Percentiles rank a stretch among this genome's conserved stretches.
These are phyloP conservation scores for rapeseed (Brassica napus) DNA, from an alignment of 345 rosid species.

Conservation along the genomic window DNA sequence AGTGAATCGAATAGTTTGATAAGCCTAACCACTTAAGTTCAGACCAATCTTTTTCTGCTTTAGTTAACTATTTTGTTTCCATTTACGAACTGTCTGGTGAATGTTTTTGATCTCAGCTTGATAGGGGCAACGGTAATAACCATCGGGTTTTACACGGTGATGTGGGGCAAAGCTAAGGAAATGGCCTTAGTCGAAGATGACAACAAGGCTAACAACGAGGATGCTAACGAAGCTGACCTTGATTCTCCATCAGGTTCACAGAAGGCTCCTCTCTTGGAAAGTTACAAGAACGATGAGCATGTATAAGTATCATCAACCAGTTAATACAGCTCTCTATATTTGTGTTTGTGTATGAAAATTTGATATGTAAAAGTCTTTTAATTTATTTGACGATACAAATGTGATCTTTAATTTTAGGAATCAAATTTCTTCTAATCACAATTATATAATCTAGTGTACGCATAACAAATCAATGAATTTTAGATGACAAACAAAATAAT, in stretches of 20 bases:
- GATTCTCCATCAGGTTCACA: slow-evolving; percentile 39
- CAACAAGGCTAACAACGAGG: slow-evolving; percentile 21
- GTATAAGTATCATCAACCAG: slow-evolving; percentile 34
- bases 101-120: slow-evolving; percentile 45
- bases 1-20: not conserved
- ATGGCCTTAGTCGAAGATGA: slow-evolving; percentile 49
- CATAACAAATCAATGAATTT: not conserved
- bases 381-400: slow-evolving; percentile 24
- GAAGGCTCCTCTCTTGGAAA: slow-evolving; percentile 62
- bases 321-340: slow-evolving; percentile 1
- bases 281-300: slow-evolving; percentile 46
- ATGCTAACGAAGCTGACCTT: slow-evolving; percentile 28
- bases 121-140: slow-evolving; percentile 76
- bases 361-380: slow-evolving; percentile 23
- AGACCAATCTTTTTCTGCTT: not conserved
- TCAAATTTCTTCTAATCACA: slow-evolving; percentile 19
- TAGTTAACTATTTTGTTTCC: not conserved
- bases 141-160: slow-evolving; percentile 73
- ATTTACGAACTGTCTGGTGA: not conserved
- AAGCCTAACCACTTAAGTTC: not conserved
- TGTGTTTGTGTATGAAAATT: not conserved
- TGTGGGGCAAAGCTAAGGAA: slow-evolving; percentile 92
- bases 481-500: not conserved
- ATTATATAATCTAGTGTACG: not conserved
- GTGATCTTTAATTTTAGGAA: slow-evolving; percentile 20